Evolutionary conservation across 75 land plant species (phyloP), one percentile per base, ranked within the genome.

Genomic region (Picea sitchensis): DNA sequence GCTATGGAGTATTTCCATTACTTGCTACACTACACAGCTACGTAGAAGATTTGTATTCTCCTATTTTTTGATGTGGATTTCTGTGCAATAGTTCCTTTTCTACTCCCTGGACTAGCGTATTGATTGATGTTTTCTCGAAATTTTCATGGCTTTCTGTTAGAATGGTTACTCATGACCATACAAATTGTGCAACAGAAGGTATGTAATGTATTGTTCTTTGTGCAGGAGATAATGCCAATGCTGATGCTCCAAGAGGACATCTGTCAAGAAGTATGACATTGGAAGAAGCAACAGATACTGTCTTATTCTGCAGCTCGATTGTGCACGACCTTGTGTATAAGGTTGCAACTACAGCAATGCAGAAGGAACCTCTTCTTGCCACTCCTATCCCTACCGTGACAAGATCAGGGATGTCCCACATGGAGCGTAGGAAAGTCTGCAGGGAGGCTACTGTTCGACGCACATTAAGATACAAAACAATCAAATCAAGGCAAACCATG

Each of bases 231-330:
- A 2, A 0, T n/a, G 54, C 13, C 11, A 44, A 18, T 44, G 14
- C 41, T 41, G 36, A 71, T 71, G 54, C 13, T 41, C 47, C 23
- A n/a, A 44, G 23, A 47, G 44, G 74, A 71, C 9, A 21, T 71
- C 51, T 71, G 44, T 44, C 54, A 9, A 71, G 84, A 58, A 85
- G 77, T 58, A 51, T 79, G 31, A 78, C 85, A 31, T 62, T 85
- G 7, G 82, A 81, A 57, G 83, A 83, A 51, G 85, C 85, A 64
- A 79, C 81, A 26, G 85, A 81, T 59, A 83, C 80, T 20, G 78
- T 81, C 20, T 54, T 83, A 3, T 80, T 81, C 61, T 81, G 83
- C 83, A 80, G 65, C 38, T 64, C 79, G 56, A 83, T 78, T 14
- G 77, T 73, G 41, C 85, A 82, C 60, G 85, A 83, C 15, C 67